Percentiles rank a stretch among this genome's conserved stretches.
Conservation (phyloP, 352 stramenopile genomes). For the Phytophthora vignae region DNA sequence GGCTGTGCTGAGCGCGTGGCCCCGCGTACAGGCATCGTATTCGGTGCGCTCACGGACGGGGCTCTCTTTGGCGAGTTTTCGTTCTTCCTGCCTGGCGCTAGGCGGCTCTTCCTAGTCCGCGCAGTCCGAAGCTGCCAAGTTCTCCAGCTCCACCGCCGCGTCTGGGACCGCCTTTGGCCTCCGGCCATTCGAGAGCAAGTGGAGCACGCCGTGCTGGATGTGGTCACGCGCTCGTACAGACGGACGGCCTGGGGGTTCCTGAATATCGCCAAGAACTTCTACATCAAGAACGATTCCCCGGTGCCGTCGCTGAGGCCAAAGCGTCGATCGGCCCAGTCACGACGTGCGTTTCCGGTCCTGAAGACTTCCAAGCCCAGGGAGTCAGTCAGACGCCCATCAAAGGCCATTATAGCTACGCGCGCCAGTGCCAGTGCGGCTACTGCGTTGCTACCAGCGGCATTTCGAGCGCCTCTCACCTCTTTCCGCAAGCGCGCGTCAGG, state of each 20-base stretch:
- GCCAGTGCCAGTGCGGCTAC: constrained; percentile 7
- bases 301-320: constrained; percentile 25
- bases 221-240: constrained; percentile 51
- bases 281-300: constrained; percentile 56
- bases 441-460: constrained; percentile 9
- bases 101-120: constrained; percentile 53
- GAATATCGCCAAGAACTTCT: constrained; percentile 77
- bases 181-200: constrained; percentile 41
- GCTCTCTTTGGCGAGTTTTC: constrained; percentile 67
- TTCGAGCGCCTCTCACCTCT: constrained; percentile 11
- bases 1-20: constrained; percentile 58
- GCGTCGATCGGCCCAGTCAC: background rate
- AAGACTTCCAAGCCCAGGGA: constrained; percentile 10
- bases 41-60: constrained; percentile 36
- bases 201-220: constrained; percentile 46
- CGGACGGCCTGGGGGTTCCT: constrained; percentile 44
- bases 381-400: background rate
- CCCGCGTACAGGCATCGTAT: constrained; percentile 48
- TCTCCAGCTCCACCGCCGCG: constrained; percentile 56
- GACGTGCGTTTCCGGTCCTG: background rate
- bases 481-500: constrained; percentile 17
- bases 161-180: constrained; percentile 68
- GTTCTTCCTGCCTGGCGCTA: constrained; percentile 64
- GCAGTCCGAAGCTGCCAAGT: constrained; percentile 70
- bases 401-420: background rate